Percentiles rank a stretch among this genome's conserved stretches.
Evolutionary conservation across 257 asterid genomes (phyloP).

Genomic region (Nyctanthes arbortristis): DNA sequence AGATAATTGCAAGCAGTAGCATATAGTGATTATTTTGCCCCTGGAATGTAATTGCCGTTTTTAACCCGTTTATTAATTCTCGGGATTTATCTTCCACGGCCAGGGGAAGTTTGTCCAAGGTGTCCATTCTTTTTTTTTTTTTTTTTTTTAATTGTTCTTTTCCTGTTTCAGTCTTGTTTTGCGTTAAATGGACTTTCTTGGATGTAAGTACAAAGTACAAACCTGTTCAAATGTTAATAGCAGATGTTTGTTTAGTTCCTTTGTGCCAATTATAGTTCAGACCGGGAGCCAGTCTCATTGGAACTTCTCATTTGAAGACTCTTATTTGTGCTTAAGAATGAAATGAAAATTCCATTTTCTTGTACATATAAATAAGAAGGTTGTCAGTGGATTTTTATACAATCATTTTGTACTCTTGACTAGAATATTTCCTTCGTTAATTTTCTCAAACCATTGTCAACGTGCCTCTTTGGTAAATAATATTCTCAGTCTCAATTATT

Average conservation of each 20-base stretch:
- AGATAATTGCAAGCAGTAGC: neutral
- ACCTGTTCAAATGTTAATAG: neutral
- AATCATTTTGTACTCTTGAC: too few species aligned
- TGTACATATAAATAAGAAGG: too few species aligned
- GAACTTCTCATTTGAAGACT: too few species aligned
- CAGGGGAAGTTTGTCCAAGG: slow-evolving; percentile 13
- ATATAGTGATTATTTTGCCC: neutral
- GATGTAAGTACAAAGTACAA: neutral
- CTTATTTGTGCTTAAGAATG: too few species aligned
- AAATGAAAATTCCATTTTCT: too few species aligned
- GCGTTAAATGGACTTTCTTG: neutral
- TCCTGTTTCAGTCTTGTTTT: neutral
- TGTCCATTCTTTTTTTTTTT: slow-evolving; percentile 3
- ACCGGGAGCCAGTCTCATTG: too few species aligned
- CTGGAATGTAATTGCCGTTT: slow-evolving; percentile 4
- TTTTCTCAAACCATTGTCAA: too few species aligned
- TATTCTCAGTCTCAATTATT: too few species aligned
- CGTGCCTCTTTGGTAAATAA: too few species aligned
- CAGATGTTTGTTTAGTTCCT: neutral
- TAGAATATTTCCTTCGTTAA: too few species aligned
- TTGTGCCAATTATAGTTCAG: neutral
- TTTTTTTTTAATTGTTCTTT: too few species aligned
- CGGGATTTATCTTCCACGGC: slow-evolving; percentile 7
- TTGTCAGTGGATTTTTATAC: too few species aligned
- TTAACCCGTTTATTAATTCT: slow-evolving; percentile 21